Evolutionary conservation across 1,284 basidiomycete genomes (phyloP).

Genomic region (Porogramme epimiltina): DNA sequence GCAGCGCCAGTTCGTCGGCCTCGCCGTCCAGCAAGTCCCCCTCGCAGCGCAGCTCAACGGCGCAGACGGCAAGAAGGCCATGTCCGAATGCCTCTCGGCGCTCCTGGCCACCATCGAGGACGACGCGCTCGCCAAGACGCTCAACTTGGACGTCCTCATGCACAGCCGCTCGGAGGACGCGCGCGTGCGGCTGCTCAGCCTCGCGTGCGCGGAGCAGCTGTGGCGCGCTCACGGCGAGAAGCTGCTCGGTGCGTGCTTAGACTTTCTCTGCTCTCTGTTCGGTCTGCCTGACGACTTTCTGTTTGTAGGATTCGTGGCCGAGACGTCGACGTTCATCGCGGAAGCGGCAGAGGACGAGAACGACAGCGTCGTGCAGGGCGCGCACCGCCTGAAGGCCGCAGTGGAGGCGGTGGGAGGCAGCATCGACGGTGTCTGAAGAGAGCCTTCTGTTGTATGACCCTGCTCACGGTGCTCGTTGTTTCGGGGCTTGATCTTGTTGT

Average conservation of each 20-base stretch:
- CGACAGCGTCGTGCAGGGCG: conserved; percentile 71
- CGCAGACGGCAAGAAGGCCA: conserved; percentile 40
- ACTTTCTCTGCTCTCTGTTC: neutral
- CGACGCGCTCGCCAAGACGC: conserved; percentile 70
- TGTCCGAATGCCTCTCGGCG: conserved; percentile 52
- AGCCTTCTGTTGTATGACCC: neutral
- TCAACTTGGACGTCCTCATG: conserved; percentile 88
- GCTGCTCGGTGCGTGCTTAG: conserved; percentile 62
- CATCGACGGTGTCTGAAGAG: conserved; percentile 38
- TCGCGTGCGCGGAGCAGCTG: conserved; percentile 69
- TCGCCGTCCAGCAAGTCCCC: conserved; percentile 68
- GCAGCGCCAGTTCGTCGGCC: conserved; percentile 59
- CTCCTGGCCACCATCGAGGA: conserved; percentile 60
- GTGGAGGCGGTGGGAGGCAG: conserved; percentile 72
- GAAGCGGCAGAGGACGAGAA: conserved; percentile 85
- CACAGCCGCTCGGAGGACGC: conserved; percentile 83
- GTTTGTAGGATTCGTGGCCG: conserved; percentile 67
- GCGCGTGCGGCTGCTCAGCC: conserved; percentile 66
- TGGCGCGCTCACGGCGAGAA: conserved; percentile 83
- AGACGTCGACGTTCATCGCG: conserved; percentile 81
- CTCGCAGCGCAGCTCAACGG: conserved; percentile 43
- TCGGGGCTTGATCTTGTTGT: too few species aligned
- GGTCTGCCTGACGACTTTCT: neutral
- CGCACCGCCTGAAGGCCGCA: conserved; percentile 63
- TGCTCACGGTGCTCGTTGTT: too few species aligned